phyloP scores from a whole-genome alignment of 1,284 basidiomycete species.

The Spongiforma sp. region DNA sequence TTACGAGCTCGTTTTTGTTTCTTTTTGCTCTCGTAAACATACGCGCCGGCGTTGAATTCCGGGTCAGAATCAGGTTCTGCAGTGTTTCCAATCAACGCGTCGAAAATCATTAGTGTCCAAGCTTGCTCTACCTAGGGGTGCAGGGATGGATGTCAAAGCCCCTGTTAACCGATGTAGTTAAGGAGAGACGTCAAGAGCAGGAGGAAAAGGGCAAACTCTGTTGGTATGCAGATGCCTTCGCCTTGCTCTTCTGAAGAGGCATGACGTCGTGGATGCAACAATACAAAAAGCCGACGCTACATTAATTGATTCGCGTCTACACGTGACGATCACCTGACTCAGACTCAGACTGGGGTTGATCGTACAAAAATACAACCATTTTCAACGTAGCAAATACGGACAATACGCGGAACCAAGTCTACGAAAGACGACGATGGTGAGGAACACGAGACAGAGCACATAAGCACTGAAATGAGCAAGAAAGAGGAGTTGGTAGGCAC shows the following conservation, averaged over 20 bases:
- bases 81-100: not conserved
- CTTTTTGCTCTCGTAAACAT: conserved; percentile 43
- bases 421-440: conserved; percentile 18
- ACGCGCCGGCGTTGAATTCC: conserved; percentile 57
- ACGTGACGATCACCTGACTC: conserved; percentile 30
- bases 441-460: conserved; percentile 32
- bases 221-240: conserved; percentile 23
- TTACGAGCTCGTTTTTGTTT: conserved; percentile 32
- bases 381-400: conserved; percentile 33
- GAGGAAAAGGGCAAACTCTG: conserved; percentile 20
- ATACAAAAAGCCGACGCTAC: not conserved
- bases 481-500: conserved; percentile 27
- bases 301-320: conserved; percentile 11
- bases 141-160: conserved; percentile 31
- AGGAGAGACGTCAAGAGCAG: not conserved
- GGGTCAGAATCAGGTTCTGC: conserved; percentile 54
- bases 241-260: conserved; percentile 23
- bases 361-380: conserved; percentile 40
- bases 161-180: conserved; percentile 21
- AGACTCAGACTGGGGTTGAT: conserved; percentile 12
- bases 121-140: conserved; percentile 32
- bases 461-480: conserved; percentile 25
- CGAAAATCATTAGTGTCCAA: not conserved
- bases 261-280: conserved; percentile 14
- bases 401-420: conserved; percentile 33